Base-by-base conservation (phyloP, 768 basidiomycete genomes). In the Thelephora aurantiotincta region DNA sequence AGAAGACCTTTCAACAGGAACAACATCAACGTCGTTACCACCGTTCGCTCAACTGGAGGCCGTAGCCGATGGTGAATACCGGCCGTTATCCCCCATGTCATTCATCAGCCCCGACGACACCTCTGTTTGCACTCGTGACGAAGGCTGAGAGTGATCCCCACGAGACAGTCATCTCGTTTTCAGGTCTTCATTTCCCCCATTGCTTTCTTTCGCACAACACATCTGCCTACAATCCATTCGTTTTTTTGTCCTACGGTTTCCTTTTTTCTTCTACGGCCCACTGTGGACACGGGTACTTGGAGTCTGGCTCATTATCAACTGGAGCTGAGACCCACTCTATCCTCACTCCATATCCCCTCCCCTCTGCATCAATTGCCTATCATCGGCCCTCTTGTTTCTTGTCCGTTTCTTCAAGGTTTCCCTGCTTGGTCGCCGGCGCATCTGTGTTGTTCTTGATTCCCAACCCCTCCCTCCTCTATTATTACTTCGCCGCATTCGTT, bases 31-130 rank as follows among this genome's bases (percentile, higher is more conserved):
- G 48, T 58, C 77, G 34, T 67, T 87, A 41, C 84, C 84, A 37
- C 83, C 87, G 9, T 90, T 86, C 56, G 78, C 86, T 26, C 76
- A 85, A 48, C 68, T 91, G 49, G 85, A 86, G 55, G 89, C 87
- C 41, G 78, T 88, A 46, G 88, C 87, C 46, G 85, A 82, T 51
- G 77, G 82, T 48, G 82, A 82, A 59, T 77, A 69, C 51, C 72
- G 79, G 36, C 78, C 82, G n/a, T 62, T 80, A 38, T 83, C 82
- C 35, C 82, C 82, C 14, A 82, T 85, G 79, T 75, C 81, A 34
- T 80, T 86, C 54, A 73, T 64, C 56, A 61, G 70, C 60, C 67
- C 71, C 63, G 75, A 66, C 52, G 67, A 67, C 26, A 30, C 26
- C 26, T 30, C 26, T 65, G 67, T 72, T 6, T 47, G 44, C 30